A percentile compares a stretch with the other conserved stretches of the same genome.
phyloP scores from a whole-genome alignment of 2,329 filamentous ascomycete genomes.

The Xenoacremonium recifei region DNA sequence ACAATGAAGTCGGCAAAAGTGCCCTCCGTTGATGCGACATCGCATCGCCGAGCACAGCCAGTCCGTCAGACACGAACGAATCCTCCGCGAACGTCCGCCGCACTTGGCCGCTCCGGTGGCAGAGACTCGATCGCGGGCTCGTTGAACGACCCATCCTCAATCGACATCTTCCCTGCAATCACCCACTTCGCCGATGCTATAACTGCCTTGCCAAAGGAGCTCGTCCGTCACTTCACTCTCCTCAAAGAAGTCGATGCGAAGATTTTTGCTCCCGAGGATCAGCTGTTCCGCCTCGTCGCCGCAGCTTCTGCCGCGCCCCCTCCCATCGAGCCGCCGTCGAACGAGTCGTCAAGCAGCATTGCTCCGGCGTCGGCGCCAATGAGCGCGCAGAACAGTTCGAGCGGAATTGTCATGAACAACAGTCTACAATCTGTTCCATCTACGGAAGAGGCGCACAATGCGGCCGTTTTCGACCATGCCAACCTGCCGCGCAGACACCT shows the following conservation, averaged over 20 bases:
- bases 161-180: conserved; percentile 66
- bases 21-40: conserved; percentile 39
- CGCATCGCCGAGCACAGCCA: conserved; percentile 61
- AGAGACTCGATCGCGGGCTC: conserved; percentile 47
- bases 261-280: conserved; percentile 83
- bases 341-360: conserved; percentile 43
- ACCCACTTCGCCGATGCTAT: conserved; percentile 88
- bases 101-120: conserved; percentile 41
- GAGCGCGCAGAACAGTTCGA: conserved; percentile 50
- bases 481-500: conserved; percentile 69
- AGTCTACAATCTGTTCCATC: conserved; percentile 37
- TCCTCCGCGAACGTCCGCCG: conserved; percentile 55
- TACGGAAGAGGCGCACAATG: conserved; percentile 42
- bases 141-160: conserved; percentile 51
- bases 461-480: conserved; percentile 50
- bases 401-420: conserved; percentile 36
- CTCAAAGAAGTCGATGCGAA: conserved; percentile 98
- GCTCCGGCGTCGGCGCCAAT: conserved; percentile 45
- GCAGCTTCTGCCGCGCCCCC: conserved; percentile 54
- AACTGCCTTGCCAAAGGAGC: conserved; percentile 87
- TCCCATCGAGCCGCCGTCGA: conserved; percentile 43
- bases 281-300: conserved; percentile 73
- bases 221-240: conserved; percentile 91
- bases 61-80: conserved; percentile 65
- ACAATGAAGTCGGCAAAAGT: conserved; percentile 58